Evolutionary conservation across 2,329 filamentous ascomycete genomes (phyloP).

Genomic region (Arthrobotrys pseudoclavata): DNA sequence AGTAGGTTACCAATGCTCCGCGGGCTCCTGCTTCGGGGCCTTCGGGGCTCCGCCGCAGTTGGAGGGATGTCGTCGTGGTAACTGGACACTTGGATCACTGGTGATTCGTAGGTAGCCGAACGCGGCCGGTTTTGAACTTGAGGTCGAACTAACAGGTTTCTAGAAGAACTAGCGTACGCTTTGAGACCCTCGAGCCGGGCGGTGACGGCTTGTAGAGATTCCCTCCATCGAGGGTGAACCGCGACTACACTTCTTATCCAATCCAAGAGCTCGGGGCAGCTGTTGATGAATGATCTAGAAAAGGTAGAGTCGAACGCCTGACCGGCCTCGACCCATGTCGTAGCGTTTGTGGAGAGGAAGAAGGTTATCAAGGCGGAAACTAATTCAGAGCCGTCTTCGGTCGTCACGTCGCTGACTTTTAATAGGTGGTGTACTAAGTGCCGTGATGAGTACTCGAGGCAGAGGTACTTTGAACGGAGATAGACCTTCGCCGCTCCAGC

Average conservation of each 20-base stretch:
- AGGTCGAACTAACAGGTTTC: constrained; percentile 16
- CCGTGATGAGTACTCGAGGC: constrained; percentile 45
- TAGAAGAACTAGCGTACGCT: constrained; percentile 23
- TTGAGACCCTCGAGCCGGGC: constrained; percentile 44
- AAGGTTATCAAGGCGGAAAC: constrained; percentile 54
- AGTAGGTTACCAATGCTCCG: constrained; percentile 36
- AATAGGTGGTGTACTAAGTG: constrained; percentile 43
- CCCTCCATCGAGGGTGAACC: constrained; percentile 53
- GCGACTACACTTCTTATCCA: constrained; percentile 55
- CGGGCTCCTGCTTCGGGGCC: constrained; percentile 47
- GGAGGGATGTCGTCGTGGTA: constrained; percentile 20
- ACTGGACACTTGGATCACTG: constrained; percentile 42
- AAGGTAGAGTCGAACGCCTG: constrained; percentile 48
- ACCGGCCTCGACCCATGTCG: constrained; percentile 55
- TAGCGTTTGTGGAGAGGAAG: constrained; percentile 51
- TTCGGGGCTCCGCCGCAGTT: neutral
- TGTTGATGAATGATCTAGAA: constrained; percentile 21
- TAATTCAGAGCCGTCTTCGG: constrained; percentile 52
- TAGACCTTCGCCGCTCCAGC: constrained; percentile 37
- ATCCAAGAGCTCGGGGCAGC: constrained; percentile 39
- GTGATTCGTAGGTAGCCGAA: constrained; percentile 43
- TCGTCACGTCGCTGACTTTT: constrained; percentile 57
- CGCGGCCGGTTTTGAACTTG: constrained; percentile 35
- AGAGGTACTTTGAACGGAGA: constrained; percentile 49
- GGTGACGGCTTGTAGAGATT: constrained; percentile 48